Evolutionary conservation across 1,284 basidiomycete species (phyloP), one percentile per base, ranked within the genome.

Genomic region (Cutaneotrichosporon spelunceum): DNA sequence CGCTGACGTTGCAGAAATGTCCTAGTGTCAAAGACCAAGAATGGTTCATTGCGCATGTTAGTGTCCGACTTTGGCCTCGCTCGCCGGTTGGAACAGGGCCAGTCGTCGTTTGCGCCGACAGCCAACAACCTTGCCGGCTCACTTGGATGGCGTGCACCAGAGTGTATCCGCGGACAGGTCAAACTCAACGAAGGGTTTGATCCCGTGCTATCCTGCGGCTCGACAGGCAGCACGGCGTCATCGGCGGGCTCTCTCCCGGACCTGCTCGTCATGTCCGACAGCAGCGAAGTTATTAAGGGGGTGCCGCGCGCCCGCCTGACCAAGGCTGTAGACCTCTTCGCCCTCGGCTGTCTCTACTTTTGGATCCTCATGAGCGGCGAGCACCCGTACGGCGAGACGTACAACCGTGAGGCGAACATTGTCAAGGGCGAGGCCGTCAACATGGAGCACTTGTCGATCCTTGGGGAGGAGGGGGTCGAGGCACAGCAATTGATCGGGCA

Each of bases 21-120:
- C 60, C 84, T 99, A 9, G 85, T 98, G n/a, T 91, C 89, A 7
- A 81, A 82, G 26, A 84, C 85, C 19, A 88, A 87, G 72, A 81
- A 84, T 59, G 83, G 85, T 24, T 75, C 74, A 1, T 85, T 93
- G 68, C 82, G 90, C 45, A 93, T 96, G 91, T 82, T 96, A 53
- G 94, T 96, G 61, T 95, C 92, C 1, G 93, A 97, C 78, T 96
- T 97, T 75, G 93, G 93, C 26, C 82, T 97, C 52, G 95, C 93
- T 73, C 92, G 92, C 75, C 91, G 90, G 73, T 83, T 96, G 30
- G 93, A 96, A 67, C 81, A 91, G 48, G 93, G 95, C 76, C 92
- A 96, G 82, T 93, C 91, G 59, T 93, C 90, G 73, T 96, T 95
- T 79, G 90, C 90, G 0, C 87, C 88, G 24, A 88, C 91, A 75